These are phyloP conservation scores for Dactylellina leptospora DNA, from an alignment of 2,329 filamentous ascomycete species.

Conservation along the genomic window DNA sequence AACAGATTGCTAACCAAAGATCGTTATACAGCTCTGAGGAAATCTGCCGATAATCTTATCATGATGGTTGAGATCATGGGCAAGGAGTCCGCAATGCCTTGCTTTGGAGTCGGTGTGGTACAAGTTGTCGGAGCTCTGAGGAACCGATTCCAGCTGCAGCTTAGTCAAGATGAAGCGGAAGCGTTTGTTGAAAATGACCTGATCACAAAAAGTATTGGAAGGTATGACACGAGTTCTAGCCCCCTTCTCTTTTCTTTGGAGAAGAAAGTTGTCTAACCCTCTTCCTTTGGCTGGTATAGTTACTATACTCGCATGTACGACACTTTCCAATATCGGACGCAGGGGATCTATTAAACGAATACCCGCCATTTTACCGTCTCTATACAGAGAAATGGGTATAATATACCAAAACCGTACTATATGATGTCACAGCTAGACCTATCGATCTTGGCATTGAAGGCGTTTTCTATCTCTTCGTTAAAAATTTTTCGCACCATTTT, in stretches of 20 bases:
- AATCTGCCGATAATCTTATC: constrained; percentile 81
- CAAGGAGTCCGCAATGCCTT: constrained; percentile 82
- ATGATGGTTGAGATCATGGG: constrained; percentile 87
- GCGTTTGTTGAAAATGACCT: constrained; percentile 81
- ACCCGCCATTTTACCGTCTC: neutral
- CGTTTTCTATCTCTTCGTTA: constrained; percentile 25
- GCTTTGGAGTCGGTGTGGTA: constrained; percentile 77
- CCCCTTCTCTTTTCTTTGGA: constrained; percentile 66
- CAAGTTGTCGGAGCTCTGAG: constrained; percentile 75
- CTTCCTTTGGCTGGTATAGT: constrained; percentile 33
- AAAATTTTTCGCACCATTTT: neutral
- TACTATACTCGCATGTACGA: constrained; percentile 67
- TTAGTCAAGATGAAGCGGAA: constrained; percentile 83
- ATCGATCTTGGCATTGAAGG: constrained; percentile 46
- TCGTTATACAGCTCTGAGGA: constrained; percentile 70
- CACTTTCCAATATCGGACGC: constrained; percentile 86
- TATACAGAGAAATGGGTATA: constrained; percentile 25
- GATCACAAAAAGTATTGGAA: constrained; percentile 81
- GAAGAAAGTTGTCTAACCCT: no score
- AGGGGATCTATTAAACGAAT: constrained; percentile 77
- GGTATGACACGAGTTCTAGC: constrained; percentile 77
- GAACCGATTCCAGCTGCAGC: constrained; percentile 80
- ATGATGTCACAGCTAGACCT: constrained; percentile 3
- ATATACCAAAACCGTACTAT: neutral
- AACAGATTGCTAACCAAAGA: constrained; percentile 29